A percentile compares a stretch with the other conserved stretches of the same genome.
phyloP scores from a whole-genome alignment of 2,329 filamentous ascomycete species.

The Phyllosticta citriasiana region DNA sequence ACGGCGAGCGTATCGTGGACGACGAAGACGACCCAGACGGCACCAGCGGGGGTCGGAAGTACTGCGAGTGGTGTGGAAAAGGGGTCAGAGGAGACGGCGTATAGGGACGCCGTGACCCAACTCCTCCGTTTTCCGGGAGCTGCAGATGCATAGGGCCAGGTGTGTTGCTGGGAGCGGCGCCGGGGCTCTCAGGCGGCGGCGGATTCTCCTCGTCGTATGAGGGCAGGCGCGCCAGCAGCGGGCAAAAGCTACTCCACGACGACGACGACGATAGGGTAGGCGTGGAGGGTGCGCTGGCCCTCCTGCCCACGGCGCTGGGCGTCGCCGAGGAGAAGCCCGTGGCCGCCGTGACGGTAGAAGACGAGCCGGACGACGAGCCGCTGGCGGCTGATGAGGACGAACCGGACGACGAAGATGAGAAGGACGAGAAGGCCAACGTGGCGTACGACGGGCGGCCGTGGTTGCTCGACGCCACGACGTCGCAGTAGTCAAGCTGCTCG shows the following conservation, averaged over 20 bases:
- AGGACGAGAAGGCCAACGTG: background rate
- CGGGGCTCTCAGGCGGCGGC: background rate
- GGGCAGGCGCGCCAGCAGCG: background rate
- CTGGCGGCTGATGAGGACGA: background rate
- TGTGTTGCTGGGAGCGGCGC: no score
- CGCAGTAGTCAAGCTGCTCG: background rate
- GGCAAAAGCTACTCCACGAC: background rate
- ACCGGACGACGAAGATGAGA: background rate
- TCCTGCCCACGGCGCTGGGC: background rate
- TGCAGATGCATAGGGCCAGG: no score
- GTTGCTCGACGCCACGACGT: background rate
- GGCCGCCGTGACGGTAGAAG: background rate
- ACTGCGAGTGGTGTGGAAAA: background rate
- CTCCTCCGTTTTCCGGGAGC: background rate
- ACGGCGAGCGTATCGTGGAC: background rate
- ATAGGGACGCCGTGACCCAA: background rate
- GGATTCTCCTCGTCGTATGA: background rate
- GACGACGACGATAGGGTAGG: background rate
- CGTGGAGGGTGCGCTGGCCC: background rate
- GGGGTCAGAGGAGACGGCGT: background rate
- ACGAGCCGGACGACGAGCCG: background rate
- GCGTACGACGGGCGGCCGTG: background rate
- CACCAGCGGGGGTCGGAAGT: no score
- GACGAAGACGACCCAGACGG: background rate
- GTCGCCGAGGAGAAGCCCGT: background rate